Evolutionary conservation across 169 alveolate genomes (phyloP), one percentile per base, ranked within the genome.

Genomic region (Plasmodium knowlesi): DNA sequence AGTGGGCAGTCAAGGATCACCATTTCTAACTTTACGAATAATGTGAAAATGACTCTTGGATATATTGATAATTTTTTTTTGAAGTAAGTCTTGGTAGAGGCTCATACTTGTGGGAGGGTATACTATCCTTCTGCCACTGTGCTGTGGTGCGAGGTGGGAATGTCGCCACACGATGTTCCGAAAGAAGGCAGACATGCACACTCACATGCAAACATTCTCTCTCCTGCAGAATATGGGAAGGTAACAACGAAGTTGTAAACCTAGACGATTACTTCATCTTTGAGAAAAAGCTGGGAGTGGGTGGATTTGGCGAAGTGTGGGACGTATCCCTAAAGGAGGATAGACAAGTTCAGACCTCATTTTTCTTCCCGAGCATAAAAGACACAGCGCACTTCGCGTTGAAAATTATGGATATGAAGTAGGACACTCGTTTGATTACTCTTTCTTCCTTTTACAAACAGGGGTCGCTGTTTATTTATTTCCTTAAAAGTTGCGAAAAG

Each of bases 301-400:
- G 93, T 1, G 93, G 93, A 6, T 85, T 85, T 73, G 93, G 93
- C 28, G 93, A 85, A 85, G 93, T 85, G 61, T 85, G 93, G 93
- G 67, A 67, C 0, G 93, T 85, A 46, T 74, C 84, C 54, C 53
- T 85, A 8, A 85, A 85, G 34, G 70, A 22, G 61, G 85, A 50
- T 22, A 12, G 5, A 50, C 67, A 74, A 32, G 25, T 8, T 2
- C 74, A 85, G 41, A 34, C 25, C 79, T 85, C 93, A n/a, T 74
- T 85, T 74, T 85, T 85, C 37, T 85, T 74, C 54, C 79, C 41
- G 46, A 54, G 80, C 43, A 85, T 85, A 50, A 85, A 85, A 43
- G 46, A 85, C 61, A 85, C 93, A 9, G 50, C 80, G 5, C 80
- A 73, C 28, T 85, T 85, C 12, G 93, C 93, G 37, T 25, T 85